These are phyloP conservation scores for Exophiala calicioides DNA, from an alignment of 2,329 filamentous ascomycete genomes.

Conservation along the genomic window DNA sequence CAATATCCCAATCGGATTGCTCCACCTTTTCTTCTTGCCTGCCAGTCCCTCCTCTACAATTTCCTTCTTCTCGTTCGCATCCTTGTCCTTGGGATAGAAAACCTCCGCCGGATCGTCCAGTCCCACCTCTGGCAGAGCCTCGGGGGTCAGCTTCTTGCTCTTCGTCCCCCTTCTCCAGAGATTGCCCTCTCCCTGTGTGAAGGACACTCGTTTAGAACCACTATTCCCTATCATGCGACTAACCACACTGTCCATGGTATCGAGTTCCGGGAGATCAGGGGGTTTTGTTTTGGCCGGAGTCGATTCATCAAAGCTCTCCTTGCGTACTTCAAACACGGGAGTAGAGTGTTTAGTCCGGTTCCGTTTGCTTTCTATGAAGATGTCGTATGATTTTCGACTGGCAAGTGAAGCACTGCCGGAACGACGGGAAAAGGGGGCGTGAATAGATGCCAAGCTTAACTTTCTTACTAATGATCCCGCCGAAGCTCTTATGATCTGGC, in stretches of 20 bases:
- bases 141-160: conserved; percentile 10
- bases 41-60: conserved; percentile 17
- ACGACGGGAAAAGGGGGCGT: conserved; percentile 72
- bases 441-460: conserved; percentile 78
- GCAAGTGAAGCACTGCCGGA: conserved; percentile 59
- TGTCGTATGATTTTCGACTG: conserved; percentile 29
- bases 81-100: conserved; percentile 22
- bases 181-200: conserved; percentile 7
- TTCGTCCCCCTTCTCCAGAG: conserved; percentile 7
- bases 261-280: conserved; percentile 28
- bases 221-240: conserved; percentile 30
- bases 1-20: conserved; percentile 32
- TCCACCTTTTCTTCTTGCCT: conserved; percentile 31
- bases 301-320: conserved; percentile 25
- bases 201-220: conserved; percentile 12
- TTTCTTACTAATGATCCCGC: conserved; percentile 86
- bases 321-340: conserved; percentile 27
- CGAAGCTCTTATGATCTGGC: conserved; percentile 74
- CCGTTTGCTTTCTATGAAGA: conserved; percentile 18
- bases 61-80: conserved; percentile 15
- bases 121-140: conserved; percentile 7
- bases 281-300: conserved; percentile 15
- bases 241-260: conserved; percentile 30
- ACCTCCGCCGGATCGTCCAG: conserved; percentile 28
- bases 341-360: conserved; percentile 19